phyloP scores from a whole-genome alignment of 2,329 filamentous ascomycete genomes.

The Keithomyces neogunnii region DNA sequence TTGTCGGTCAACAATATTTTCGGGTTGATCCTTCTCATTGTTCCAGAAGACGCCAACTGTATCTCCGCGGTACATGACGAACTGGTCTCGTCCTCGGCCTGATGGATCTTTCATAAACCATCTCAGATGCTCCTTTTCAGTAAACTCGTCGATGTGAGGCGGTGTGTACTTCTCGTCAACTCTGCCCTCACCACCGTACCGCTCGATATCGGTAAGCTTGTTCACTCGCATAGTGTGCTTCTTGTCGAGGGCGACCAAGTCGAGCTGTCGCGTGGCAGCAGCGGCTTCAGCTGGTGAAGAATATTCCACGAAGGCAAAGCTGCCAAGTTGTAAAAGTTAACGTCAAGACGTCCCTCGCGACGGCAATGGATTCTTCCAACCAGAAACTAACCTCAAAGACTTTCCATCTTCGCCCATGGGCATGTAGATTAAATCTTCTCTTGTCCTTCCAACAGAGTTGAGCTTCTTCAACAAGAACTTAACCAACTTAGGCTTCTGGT shows the following conservation, averaged over 20 bases:
- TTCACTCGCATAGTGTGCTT: constrained; percentile 93
- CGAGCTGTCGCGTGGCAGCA: constrained; percentile 80
- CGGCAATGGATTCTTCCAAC: not conserved
- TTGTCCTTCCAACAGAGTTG: constrained; percentile 73
- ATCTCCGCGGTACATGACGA: constrained; percentile 88
- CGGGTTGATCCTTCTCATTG: constrained; percentile 85
- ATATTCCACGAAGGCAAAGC: constrained; percentile 96
- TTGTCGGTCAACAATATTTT: constrained; percentile 81
- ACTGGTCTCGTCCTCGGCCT: constrained; percentile 82
- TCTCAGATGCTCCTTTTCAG: constrained; percentile 86
- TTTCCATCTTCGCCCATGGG: constrained; percentile 80
- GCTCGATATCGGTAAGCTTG: constrained; percentile 96
- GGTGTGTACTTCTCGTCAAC: constrained; percentile 84
- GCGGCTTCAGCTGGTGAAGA: constrained; percentile 82
- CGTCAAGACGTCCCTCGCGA: too few relatives aligned
- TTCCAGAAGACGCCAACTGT: constrained; percentile 97
- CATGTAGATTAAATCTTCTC: constrained; percentile 88
- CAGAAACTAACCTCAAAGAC: constrained; percentile 65
- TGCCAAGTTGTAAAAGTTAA: constrained; percentile 24
- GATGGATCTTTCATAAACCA: constrained; percentile 82
- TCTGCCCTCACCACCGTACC: constrained; percentile 87
- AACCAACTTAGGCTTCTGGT: constrained; percentile 86
- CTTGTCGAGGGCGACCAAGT: constrained; percentile 86
- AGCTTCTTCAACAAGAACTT: constrained; percentile 96
- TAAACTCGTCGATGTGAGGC: constrained; percentile 75